These are phyloP conservation scores for Cystofilobasidium macerans DNA, from an alignment of 768 basidiomycete species.

Conservation along the genomic window DNA sequence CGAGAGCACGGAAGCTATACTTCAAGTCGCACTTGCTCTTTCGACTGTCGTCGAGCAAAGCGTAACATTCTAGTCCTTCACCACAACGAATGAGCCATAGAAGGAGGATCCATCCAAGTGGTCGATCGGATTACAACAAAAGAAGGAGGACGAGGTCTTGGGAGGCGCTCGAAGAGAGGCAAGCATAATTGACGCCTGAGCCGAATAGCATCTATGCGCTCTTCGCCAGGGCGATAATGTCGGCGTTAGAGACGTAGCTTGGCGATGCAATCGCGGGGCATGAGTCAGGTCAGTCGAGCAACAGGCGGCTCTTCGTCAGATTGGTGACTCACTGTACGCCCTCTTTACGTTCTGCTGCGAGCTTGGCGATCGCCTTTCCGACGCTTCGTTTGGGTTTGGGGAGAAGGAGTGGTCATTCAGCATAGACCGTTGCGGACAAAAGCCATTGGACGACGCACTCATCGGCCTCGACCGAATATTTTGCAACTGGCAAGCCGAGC, in stretches of 20 bases:
- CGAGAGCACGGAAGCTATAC: too few species aligned
- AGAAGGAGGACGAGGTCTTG: too few species aligned
- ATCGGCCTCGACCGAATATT: conserved; percentile 27
- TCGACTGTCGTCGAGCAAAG: too few species aligned
- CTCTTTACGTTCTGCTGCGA: conserved; percentile 19
- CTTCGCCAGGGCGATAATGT: conserved; percentile 30
- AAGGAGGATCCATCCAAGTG: too few species aligned
- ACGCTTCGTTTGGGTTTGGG: conserved; percentile 26
- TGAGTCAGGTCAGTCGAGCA: not conserved
- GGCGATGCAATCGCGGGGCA: conserved; percentile 9
- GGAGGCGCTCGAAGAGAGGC: too few species aligned
- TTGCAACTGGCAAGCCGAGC: conserved; percentile 29
- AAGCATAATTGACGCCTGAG: too few species aligned
- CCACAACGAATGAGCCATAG: too few species aligned
- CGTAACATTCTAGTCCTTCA: too few species aligned
- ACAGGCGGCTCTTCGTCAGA: not conserved
- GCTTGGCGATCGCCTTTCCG: conserved; percentile 33
- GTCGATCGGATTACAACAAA: too few species aligned
- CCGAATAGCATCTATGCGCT: too few species aligned
- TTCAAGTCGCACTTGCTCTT: too few species aligned
- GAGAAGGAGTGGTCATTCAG: not conserved
- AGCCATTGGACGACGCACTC: conserved; percentile 31
- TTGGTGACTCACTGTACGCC: conserved; percentile 14
- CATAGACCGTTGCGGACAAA: not conserved
- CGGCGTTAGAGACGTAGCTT: conserved; percentile 28